These are phyloP conservation scores for Cytospora piceicola DNA, from an alignment of 2,329 filamentous ascomycete species.

Conservation along the genomic window DNA sequence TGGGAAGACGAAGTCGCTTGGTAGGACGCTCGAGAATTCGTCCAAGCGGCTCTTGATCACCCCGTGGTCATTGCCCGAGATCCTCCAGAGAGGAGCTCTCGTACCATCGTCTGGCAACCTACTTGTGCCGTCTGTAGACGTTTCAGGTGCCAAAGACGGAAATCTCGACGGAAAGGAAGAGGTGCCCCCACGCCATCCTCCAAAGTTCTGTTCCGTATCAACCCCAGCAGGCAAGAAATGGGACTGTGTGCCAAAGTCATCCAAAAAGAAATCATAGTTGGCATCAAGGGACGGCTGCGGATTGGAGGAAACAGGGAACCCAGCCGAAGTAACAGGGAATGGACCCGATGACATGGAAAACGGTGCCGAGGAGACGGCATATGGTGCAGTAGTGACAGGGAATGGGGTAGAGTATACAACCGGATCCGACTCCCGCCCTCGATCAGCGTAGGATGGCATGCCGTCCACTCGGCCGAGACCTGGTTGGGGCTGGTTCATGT, in stretches of 20 bases:
- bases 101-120: slow-evolving; percentile 48
- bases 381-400: slow-evolving; percentile 43
- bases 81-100: slow-evolving; percentile 47
- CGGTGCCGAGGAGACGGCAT: slow-evolving; percentile 23
- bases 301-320: slow-evolving; percentile 30
- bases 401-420: slow-evolving; percentile 48
- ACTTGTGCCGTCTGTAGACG: slow-evolving; percentile 42
- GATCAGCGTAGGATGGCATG: slow-evolving; percentile 51
- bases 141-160: slow-evolving; percentile 57
- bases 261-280: slow-evolving; percentile 62
- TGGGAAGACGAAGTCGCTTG: slow-evolving; percentile 67
- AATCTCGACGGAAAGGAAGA: slow-evolving; percentile 60
- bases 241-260: slow-evolving; percentile 58
- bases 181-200: slow-evolving; percentile 51
- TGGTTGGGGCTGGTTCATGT: slow-evolving; percentile 46
- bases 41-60: slow-evolving; percentile 62
- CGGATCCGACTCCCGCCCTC: slow-evolving; percentile 50
- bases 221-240: slow-evolving; percentile 55
- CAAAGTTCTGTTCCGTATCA: slow-evolving; percentile 50
- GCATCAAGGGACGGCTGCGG: slow-evolving; percentile 50
- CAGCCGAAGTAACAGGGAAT: slow-evolving; percentile 45
- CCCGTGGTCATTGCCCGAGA: slow-evolving; percentile 58
- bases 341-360: slow-evolving; percentile 43
- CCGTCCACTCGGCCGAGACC: slow-evolving; percentile 51
- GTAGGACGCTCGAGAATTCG: slow-evolving; percentile 64